phyloP scores from a whole-genome alignment of 108 stramenopile genomes.

The Skeletonema marinoi region DNA sequence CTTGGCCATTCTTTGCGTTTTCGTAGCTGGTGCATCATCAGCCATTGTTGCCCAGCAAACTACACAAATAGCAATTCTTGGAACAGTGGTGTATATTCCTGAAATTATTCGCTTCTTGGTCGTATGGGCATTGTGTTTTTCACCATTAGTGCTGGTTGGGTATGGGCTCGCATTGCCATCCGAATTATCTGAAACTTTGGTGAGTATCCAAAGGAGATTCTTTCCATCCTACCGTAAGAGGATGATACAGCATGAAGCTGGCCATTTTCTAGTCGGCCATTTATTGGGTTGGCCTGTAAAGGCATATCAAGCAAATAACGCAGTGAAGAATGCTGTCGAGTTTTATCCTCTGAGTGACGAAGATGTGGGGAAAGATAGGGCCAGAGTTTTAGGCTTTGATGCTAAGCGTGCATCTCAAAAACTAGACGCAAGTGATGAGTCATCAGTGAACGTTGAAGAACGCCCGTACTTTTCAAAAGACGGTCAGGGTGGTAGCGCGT shows the following conservation, averaged over 20 bases:
- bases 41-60: conserved; percentile 69
- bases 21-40: conserved; percentile 56
- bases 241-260: conserved; percentile 88
- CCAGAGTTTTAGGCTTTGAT: conserved; percentile 74
- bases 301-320: conserved; percentile 63
- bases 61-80: conserved; percentile 13
- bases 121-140: conserved; percentile 77
- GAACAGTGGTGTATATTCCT: conserved; percentile 53
- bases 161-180: conserved; percentile 80
- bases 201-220: conserved; percentile 65
- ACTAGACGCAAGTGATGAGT: conserved; percentile 1
- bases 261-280: conserved; percentile 83
- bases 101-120: conserved; percentile 81
- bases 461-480: conserved; percentile 70
- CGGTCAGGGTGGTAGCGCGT: conserved; percentile 54
- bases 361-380: conserved; percentile 57
- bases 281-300: conserved; percentile 76
- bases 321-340: conserved; percentile 87
- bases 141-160: conserved; percentile 77
- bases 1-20: conserved; percentile 63
- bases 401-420: conserved; percentile 10
- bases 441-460: conserved; percentile 20
- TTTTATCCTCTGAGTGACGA: conserved; percentile 83
- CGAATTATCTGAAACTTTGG: conserved; percentile 62
- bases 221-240: conserved; percentile 82